Conservation (phyloP, 2,329 filamentous ascomycete genomes). For the Aspergillus chevalieri region DNA sequence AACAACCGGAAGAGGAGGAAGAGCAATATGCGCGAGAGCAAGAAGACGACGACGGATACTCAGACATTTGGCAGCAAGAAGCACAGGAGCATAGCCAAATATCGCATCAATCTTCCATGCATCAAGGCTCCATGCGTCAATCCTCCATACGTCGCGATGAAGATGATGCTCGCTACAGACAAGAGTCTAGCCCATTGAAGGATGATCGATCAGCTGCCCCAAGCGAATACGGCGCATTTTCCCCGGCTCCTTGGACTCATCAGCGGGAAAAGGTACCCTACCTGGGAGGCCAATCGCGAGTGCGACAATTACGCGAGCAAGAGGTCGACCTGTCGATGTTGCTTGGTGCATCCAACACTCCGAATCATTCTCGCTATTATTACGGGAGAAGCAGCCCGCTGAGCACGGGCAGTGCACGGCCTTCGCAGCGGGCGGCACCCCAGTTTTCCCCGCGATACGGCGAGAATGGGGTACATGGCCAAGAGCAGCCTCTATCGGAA, state of each 20-base stretch:
- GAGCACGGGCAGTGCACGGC: constrained; percentile 13
- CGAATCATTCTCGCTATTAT: constrained; percentile 32
- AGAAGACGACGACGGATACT: constrained; percentile 32
- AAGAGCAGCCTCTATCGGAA: constrained; percentile 16
- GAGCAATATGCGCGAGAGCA: constrained; percentile 9
- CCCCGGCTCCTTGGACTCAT: constrained; percentile 23
- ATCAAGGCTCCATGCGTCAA: constrained; percentile 12
- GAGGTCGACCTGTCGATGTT: constrained; percentile 30
- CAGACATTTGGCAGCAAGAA: constrained; percentile 46
- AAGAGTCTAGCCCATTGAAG: constrained; percentile 29
- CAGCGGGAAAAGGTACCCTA: constrained; percentile 20
- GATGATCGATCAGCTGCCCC: constrained; percentile 18
- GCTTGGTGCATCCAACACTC: constrained; percentile 27
- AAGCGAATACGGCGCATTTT: constrained; percentile 18
- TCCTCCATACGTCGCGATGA: constrained; percentile 8
- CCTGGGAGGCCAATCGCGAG: constrained; percentile 24
- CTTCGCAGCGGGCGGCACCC: constrained; percentile 8
- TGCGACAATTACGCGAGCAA: constrained; percentile 28
- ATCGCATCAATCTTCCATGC: constrained; percentile 16
- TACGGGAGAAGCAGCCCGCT: constrained; percentile 29
- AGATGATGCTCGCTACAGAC: constrained; percentile 16
- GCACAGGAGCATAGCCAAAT: constrained; percentile 32
- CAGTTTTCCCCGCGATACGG: constrained; percentile 9
- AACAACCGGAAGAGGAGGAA: constrained; percentile 9
- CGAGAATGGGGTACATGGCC: constrained; percentile 14